Evolutionary conservation across 371 early-diverging fungal genomes (phyloP).

Genomic region (Saksenaea oblongispora): DNA sequence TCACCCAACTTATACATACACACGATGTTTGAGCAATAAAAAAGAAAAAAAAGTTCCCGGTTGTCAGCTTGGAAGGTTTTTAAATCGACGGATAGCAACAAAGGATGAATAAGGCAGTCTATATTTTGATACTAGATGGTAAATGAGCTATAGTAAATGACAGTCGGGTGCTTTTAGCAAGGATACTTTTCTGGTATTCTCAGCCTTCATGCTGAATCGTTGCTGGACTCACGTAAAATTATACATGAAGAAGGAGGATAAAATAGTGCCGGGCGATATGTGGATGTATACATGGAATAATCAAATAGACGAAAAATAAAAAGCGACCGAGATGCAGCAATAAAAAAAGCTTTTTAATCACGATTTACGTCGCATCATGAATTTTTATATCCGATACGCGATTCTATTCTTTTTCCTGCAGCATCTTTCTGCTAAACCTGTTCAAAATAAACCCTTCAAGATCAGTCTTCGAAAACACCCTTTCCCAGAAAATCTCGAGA

Average conservation of each 20-base stretch:
- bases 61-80: neutral
- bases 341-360: neutral
- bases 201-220: no score
- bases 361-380: neutral
- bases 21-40: neutral
- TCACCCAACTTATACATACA: no score
- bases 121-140: neutral
- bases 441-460: neutral
- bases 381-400: neutral
- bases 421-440: neutral
- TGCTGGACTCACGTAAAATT: no score
- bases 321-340: neutral
- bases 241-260: no score
- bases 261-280: no score
- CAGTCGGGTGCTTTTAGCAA: no score
- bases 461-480: neutral
- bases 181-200: no score
- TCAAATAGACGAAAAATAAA: neutral
- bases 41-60: slow-evolving; percentile 1
- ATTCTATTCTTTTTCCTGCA: neutral
- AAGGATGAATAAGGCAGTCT: neutral
- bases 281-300: no score
- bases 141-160: no score
- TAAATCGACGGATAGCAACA: neutral
- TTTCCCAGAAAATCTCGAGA: neutral